Percentiles rank a stretch among this genome's conserved stretches.
phyloP scores from a whole-genome alignment of 2,329 filamentous ascomycete genomes.

The Dichotomopilus funicola region DNA sequence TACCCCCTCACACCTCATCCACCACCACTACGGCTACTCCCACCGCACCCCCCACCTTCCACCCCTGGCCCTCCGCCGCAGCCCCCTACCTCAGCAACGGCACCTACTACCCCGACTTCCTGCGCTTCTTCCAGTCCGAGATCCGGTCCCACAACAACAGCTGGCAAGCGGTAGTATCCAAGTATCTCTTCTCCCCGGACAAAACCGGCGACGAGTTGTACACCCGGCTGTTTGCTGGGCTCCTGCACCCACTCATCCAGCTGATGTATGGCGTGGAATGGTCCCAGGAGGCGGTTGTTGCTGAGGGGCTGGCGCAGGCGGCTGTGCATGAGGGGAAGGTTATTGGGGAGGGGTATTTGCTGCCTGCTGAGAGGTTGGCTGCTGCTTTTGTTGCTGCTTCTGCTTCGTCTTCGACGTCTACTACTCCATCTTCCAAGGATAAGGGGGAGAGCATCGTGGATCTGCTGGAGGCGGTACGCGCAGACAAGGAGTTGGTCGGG shows the following conservation, averaged over 20 bases:
- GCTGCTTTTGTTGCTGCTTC: no score
- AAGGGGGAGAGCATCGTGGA: constrained; percentile 41
- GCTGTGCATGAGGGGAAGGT: constrained; percentile 60
- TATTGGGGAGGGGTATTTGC: constrained; percentile 40
- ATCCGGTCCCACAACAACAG: constrained; percentile 51
- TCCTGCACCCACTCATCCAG: constrained; percentile 77
- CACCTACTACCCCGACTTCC: constrained; percentile 62
- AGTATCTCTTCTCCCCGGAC: constrained; percentile 57
- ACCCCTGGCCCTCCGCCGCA: constrained; percentile 47
- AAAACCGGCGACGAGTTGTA: constrained; percentile 59
- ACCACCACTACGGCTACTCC: constrained; percentile 40
- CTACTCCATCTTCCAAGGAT: constrained; percentile 16
- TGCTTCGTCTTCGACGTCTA: no score
- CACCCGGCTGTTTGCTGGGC: constrained; percentile 57
- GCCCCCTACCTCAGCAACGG: constrained; percentile 55
- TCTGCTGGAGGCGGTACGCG: constrained; percentile 54
- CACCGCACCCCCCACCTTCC: constrained; percentile 36
- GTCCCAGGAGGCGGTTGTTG: constrained; percentile 71
- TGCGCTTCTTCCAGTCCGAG: constrained; percentile 69
- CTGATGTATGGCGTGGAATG: constrained; percentile 82
- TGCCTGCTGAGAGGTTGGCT: constrained; percentile 44
- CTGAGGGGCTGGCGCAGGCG: constrained; percentile 71
- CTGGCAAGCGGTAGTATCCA: constrained; percentile 51
- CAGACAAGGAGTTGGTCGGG: constrained; percentile 48
- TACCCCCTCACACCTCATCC: constrained; percentile 36